Evolutionary conservation across 345 rosid species (phyloP).

Genomic region (Diplotaxis tenuifolia): DNA sequence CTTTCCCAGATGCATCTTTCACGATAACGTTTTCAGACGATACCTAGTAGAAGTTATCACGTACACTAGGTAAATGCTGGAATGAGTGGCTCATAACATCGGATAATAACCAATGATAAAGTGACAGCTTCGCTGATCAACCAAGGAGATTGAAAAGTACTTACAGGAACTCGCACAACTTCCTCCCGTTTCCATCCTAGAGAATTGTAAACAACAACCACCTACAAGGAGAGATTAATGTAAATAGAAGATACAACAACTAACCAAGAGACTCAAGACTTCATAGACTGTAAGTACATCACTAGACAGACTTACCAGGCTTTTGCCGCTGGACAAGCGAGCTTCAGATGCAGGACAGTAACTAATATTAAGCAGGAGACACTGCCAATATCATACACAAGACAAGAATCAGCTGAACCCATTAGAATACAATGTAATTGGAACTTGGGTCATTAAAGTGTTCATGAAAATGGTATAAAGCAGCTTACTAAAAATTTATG

Average conservation of each 20-base stretch:
- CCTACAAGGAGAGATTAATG: slow-evolving; percentile 43
- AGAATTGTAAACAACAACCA: slow-evolving; percentile 76
- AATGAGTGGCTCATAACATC: not conserved
- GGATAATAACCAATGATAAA: not conserved
- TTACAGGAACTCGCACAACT: slow-evolving; percentile 74
- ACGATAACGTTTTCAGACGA: slow-evolving; percentile 53
- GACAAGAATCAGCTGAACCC: slow-evolving; percentile 24
- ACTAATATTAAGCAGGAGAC: slow-evolving; percentile 90
- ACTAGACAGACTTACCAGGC: slow-evolving; percentile 54
- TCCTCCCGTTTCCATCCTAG: slow-evolving; percentile 89
- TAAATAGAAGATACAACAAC: slow-evolving; percentile 20
- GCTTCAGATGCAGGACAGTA: slow-evolving; percentile 90
- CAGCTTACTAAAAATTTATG: not conserved
- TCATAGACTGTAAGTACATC: slow-evolving; percentile 11
- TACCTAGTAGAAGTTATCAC: slow-evolving; percentile 45
- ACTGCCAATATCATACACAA: slow-evolving; percentile 51
- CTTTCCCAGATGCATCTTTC: slow-evolving; percentile 67
- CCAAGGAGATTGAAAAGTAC: slow-evolving; percentile 31
- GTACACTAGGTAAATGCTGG: slow-evolving; percentile 5
- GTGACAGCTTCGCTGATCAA: slow-evolving; percentile 8
- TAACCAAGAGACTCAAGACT: slow-evolving; percentile 16
- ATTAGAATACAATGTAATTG: not conserved
- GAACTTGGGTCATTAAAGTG: slow-evolving; percentile 11
- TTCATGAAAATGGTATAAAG: slow-evolving; percentile 7
- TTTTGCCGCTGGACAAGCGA: slow-evolving; percentile 53